Conservation (phyloP, 116 monocot genomes). For the Papilionanthe hybrid region DNA sequence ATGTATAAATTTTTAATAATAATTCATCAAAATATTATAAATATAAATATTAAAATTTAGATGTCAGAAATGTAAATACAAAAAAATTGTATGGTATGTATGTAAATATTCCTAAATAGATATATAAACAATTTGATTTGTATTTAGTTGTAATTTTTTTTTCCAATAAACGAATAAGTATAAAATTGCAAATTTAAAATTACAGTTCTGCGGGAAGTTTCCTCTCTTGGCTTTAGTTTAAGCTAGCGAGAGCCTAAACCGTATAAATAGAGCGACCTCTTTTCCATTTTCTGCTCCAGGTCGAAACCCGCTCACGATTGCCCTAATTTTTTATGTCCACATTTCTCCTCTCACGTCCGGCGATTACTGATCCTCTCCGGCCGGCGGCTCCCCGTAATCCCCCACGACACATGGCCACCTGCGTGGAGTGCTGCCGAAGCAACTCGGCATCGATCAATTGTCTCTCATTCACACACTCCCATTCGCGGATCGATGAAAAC, state of each 20-base stretch:
- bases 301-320: neutral
- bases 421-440: slow-evolving; percentile 21
- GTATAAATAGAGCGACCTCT: neutral
- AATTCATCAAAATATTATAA: too few species aligned
- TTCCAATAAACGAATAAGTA: too few species aligned
- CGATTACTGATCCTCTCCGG: neutral
- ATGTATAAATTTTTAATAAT: too few species aligned
- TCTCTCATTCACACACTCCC: neutral
- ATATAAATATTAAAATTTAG: too few species aligned
- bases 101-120: too few species aligned
- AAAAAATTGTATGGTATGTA: too few species aligned
- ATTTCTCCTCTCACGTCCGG: neutral
- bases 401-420: slow-evolving; percentile 14
- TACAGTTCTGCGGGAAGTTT: too few species aligned
- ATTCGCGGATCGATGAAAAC: neutral
- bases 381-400: neutral
- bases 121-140: too few species aligned
- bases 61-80: too few species aligned
- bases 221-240: too few species aligned
- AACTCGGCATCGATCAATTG: slow-evolving; percentile 2
- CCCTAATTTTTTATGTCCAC: neutral
- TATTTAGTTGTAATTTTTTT: too few species aligned
- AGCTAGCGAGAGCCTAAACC: neutral
- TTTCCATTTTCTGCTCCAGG: neutral
- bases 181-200: too few species aligned